Percentiles rank a stretch among this genome's conserved stretches.
These are phyloP conservation scores for Cucurbita moschata DNA, from an alignment of 306 rosid species.

Conservation along the genomic window DNA sequence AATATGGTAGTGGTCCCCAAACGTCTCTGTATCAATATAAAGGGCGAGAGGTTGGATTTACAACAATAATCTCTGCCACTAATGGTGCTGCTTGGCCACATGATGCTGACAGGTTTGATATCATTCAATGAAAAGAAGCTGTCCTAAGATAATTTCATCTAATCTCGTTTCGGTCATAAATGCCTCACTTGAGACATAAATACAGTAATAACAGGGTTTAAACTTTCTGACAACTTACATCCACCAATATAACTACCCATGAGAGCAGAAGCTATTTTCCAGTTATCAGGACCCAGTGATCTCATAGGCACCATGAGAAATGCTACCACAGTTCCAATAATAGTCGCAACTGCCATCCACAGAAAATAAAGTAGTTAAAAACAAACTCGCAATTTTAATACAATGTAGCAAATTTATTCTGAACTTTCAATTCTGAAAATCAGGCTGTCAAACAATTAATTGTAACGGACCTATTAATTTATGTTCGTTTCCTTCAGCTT, in stretches of 20 bases:
- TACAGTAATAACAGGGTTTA: background rate
- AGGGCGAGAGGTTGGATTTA: background rate
- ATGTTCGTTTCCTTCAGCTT: background rate
- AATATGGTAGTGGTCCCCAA: background rate
- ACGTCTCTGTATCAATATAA: background rate
- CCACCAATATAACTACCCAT: slow-evolving; percentile 48
- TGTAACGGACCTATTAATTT: background rate
- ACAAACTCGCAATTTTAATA: background rate
- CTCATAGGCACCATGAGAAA: slow-evolving; percentile 35
- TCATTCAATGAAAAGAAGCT: slow-evolving; percentile 2
- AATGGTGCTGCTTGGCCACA: background rate
- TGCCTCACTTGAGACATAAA: background rate
- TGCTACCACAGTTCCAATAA: slow-evolving; percentile 34
- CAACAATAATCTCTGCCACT: background rate
- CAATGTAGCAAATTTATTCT: background rate
- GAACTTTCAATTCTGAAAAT: background rate
- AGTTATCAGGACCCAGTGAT: slow-evolving; percentile 40
- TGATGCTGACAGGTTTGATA: background rate
- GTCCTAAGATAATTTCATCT: background rate
- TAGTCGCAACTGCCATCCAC: slow-evolving; percentile 24
- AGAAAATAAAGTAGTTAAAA: background rate
- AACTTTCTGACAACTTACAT: slow-evolving; percentile 20
- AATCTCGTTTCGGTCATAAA: background rate
- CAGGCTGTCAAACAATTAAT: background rate
- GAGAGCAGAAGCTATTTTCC: slow-evolving; percentile 42